Evolutionary conservation across 305 asterid species (phyloP).

Genomic region (Fraxinus sp.): DNA sequence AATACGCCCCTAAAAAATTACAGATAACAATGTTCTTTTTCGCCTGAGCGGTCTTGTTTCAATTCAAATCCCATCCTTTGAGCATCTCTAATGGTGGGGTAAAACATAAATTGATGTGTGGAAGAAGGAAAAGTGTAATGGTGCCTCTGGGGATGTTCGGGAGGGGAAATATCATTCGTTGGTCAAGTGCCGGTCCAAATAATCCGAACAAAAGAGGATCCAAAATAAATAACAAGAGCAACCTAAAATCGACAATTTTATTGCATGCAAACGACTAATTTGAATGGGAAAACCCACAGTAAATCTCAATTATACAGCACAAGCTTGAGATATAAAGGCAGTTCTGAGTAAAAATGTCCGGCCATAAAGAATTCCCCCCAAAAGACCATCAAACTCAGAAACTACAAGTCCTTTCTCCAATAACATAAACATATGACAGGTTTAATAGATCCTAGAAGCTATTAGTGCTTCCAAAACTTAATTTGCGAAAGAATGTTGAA

Average conservation of each 20-base stretch:
- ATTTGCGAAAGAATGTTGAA: conserved; percentile 15
- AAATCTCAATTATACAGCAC: not conserved
- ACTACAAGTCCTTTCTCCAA: not conserved
- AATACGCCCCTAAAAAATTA: not conserved
- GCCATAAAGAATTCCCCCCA: conserved; percentile 16
- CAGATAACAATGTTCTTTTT: not conserved
- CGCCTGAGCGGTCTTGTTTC: not conserved
- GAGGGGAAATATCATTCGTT: too few species aligned
- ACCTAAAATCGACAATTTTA: not conserved
- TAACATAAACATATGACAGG: not conserved
- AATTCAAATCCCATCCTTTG: not conserved
- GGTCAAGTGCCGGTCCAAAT: not conserved
- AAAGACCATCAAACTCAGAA: conserved; percentile 15
- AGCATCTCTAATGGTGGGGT: not conserved
- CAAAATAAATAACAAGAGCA: not conserved
- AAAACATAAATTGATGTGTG: not conserved
- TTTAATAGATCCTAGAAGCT: conserved; percentile 14
- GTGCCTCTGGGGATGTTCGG: not conserved
- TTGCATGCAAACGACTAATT: not conserved
- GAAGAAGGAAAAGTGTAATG: not conserved
- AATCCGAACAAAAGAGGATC: not conserved
- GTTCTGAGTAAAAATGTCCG: not conserved
- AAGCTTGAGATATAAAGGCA: not conserved
- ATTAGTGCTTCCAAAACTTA: conserved; percentile 21
- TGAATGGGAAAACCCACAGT: not conserved